Evolutionary conservation across 176 grass and related monocot species (phyloP).

Genomic region (Carex cristatella): DNA sequence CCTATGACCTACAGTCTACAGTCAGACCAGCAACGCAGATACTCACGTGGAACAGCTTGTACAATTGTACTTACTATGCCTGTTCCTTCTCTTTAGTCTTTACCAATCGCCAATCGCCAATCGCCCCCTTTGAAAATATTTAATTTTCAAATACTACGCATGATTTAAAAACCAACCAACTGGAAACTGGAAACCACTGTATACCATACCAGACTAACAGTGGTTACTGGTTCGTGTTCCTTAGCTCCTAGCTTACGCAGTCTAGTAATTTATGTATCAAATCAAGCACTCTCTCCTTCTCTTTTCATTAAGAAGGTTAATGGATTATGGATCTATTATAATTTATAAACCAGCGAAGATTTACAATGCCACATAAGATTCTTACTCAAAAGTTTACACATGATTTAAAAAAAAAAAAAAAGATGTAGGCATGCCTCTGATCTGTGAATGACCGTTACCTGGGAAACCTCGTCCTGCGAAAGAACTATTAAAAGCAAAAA

Average conservation of each 20-base stretch:
- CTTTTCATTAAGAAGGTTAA: neutral
- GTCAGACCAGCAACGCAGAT: conserved; percentile 4
- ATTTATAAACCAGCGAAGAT: neutral
- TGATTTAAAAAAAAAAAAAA: neutral
- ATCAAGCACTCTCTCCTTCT: neutral
- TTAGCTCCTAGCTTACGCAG: no score
- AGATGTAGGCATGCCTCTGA: neutral
- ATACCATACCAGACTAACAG: no score
- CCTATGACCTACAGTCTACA: neutral
- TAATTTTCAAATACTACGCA: neutral
- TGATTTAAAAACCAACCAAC: neutral
- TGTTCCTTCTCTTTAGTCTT: neutral
- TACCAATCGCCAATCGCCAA: neutral
- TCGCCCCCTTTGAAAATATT: neutral
- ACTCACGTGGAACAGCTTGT: conserved; percentile 23
- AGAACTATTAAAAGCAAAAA: neutral
- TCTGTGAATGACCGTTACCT: neutral
- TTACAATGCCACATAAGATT: neutral
- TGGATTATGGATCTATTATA: neutral
- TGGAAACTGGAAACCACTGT: neutral
- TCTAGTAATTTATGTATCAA: no score
- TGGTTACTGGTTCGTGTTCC: no score
- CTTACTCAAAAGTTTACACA: neutral
- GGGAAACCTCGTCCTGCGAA: conserved; percentile 11
- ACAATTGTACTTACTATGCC: neutral